These are phyloP conservation scores for Hygrocybe coccinea DNA, from an alignment of 768 basidiomycete genomes.

Conservation along the genomic window DNA sequence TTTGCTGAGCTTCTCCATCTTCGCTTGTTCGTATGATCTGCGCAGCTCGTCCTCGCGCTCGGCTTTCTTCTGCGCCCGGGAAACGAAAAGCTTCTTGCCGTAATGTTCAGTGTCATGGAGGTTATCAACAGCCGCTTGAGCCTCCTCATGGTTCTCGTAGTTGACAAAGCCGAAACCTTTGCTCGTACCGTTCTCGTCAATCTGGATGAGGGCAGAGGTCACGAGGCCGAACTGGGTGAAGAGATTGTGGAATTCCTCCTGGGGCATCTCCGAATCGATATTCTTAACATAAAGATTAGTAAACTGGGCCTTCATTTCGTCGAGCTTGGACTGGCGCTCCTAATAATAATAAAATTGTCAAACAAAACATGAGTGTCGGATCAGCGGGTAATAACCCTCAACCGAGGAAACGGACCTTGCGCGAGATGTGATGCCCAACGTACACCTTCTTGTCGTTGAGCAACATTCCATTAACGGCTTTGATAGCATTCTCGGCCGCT, in stretches of 20 bases:
- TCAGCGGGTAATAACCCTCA: neutral
- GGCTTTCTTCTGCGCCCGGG: constrained; percentile 96
- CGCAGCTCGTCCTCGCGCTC: constrained; percentile 98
- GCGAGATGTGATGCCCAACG: constrained; percentile 94
- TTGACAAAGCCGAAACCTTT: constrained; percentile 99
- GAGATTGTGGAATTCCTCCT: constrained; percentile 81
- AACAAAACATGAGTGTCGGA: too few relatives aligned
- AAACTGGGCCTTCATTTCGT: constrained; percentile 95
- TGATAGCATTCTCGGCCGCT: constrained; percentile 93
- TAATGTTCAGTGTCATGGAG: constrained; percentile 82
- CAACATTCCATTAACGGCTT: constrained; percentile 98
- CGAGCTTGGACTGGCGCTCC: constrained; percentile 97
- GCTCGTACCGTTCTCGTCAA: constrained; percentile 86
- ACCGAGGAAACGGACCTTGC: constrained; percentile 57
- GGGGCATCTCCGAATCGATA: constrained; percentile 74
- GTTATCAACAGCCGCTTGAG: constrained; percentile 80
- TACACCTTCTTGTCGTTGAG: constrained; percentile 99
- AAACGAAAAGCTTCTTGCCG: constrained; percentile 89
- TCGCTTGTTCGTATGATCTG: constrained; percentile 88
- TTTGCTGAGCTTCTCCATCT: constrained; percentile 96
- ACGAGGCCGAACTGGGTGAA: constrained; percentile 76
- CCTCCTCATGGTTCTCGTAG: constrained; percentile 88
- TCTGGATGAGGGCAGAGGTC: constrained; percentile 81
- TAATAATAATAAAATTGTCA: constrained; percentile 31
- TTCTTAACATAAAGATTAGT: constrained; percentile 99